These are phyloP conservation scores for Drechslerella coelobrocha DNA, from an alignment of 2,329 filamentous ascomycete species.

Conservation along the genomic window DNA sequence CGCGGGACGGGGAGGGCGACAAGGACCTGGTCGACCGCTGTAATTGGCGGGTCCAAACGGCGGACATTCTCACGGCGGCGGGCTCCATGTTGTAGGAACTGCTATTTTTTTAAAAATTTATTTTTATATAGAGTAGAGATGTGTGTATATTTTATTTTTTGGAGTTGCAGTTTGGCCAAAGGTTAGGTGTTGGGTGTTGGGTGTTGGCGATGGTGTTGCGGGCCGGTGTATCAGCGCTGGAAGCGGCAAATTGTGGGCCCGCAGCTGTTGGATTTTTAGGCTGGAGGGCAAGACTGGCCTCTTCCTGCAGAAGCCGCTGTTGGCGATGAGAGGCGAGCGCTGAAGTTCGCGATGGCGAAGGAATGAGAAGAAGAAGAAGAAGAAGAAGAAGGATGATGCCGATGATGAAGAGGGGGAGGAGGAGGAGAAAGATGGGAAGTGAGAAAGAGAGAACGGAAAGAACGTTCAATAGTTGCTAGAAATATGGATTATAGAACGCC, in stretches of 20 bases:
- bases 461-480: not conserved
- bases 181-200: not conserved
- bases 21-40: not conserved
- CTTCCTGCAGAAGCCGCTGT: not conserved
- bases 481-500: too few relatives aligned
- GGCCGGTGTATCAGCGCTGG: not conserved
- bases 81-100: conserved; percentile 23
- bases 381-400: not conserved
- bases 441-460: not conserved
- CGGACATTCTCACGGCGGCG: conserved; percentile 16
- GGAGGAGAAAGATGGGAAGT: not conserved
- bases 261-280: not conserved
- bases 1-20: not conserved
- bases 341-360: not conserved
- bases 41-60: conserved; percentile 22
- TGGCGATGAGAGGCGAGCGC: not conserved
- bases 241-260: conserved; percentile 1
- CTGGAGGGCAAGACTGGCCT: too few relatives aligned
- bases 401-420: not conserved
- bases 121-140: not conserved
- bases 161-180: not conserved
- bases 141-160: not conserved
- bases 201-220: conserved; percentile 2
- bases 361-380: not conserved
- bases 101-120: not conserved